These are phyloP conservation scores for Gentiana macrophylla DNA, from an alignment of 257 asterid species.

Conservation along the genomic window DNA sequence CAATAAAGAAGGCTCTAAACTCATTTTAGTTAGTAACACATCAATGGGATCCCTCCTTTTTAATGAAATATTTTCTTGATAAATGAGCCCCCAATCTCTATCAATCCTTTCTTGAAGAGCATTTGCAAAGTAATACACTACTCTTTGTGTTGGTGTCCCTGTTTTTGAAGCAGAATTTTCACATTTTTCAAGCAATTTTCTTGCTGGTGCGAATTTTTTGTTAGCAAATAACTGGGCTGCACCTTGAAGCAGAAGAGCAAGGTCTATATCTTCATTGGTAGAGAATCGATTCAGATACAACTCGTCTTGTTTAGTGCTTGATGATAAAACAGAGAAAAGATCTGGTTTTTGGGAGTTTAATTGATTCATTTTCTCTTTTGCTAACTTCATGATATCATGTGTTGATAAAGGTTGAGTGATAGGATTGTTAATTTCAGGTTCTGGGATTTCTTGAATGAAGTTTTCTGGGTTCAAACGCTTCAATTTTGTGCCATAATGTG, in stretches of 20 bases:
- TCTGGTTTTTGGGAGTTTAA: no score
- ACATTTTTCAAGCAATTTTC: conserved; percentile 15
- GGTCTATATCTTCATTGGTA: conserved; percentile 30
- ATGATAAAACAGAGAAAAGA: no score
- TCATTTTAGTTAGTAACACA: background rate
- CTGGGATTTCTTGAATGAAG: no score
- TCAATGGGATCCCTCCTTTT: conserved; percentile 1
- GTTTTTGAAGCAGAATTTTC: conserved; percentile 12
- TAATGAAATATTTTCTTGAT: background rate
- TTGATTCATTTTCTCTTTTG: no score
- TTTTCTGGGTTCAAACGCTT: no score
- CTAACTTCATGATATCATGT: no score
- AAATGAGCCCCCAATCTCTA: conserved; percentile 12
- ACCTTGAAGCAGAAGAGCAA: conserved; percentile 34
- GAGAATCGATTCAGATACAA: no score
- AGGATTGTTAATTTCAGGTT: no score
- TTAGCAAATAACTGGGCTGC: conserved; percentile 38
- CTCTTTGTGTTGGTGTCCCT: conserved; percentile 28
- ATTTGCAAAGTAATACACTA: conserved; percentile 22
- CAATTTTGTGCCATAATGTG: no score
- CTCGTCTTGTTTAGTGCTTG: no score
- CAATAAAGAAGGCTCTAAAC: conserved; percentile 3
- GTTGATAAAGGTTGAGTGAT: no score
- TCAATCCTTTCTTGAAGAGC: conserved; percentile 23
- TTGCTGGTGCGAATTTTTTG: conserved; percentile 23